These are phyloP conservation scores for Thalassiosira mediterranea DNA, from an alignment of 352 stramenopile genomes.

Conservation along the genomic window DNA sequence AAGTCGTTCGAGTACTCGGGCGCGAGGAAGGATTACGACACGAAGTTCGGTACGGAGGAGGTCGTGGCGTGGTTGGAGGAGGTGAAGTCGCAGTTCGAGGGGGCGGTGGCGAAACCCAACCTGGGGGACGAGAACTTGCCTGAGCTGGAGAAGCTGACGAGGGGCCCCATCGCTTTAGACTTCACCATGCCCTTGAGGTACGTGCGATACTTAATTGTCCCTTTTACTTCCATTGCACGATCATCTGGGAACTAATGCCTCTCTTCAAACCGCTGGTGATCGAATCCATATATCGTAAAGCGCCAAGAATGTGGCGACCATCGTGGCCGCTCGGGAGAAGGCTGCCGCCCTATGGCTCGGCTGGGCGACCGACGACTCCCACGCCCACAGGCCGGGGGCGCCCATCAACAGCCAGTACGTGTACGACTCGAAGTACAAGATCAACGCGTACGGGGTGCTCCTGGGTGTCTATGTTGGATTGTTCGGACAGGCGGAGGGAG, in stretches of 20 bases:
- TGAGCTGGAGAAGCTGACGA: conserved; percentile 67
- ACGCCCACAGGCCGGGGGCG: conserved; percentile 69
- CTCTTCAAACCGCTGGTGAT: neutral
- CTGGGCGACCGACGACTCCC: conserved; percentile 61
- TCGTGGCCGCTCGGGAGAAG: conserved; percentile 59
- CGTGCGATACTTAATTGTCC: neutral
- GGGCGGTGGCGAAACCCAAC: conserved; percentile 24
- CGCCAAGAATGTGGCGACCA: conserved; percentile 58
- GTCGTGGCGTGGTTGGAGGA: conserved; percentile 50
- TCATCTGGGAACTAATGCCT: neutral
- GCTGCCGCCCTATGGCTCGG: conserved; percentile 63
- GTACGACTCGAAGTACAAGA: conserved; percentile 79
- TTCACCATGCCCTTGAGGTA: conserved; percentile 69
- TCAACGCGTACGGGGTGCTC: conserved; percentile 70
- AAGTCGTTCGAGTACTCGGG: conserved; percentile 77
- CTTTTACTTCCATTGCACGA: neutral
- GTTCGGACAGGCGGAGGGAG: conserved; percentile 64
- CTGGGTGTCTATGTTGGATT: conserved; percentile 60
- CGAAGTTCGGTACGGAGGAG: conserved; percentile 68
- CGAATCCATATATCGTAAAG: conserved; percentile 1
- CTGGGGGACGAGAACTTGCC: conserved; percentile 7
- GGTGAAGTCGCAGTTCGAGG: conserved; percentile 49
- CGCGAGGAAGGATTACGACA: conserved; percentile 63
- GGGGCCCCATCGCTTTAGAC: conserved; percentile 61
- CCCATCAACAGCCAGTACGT: conserved; percentile 81